Base-by-base conservation (phyloP, 176 grass and related monocot species). In the Lolium multiflorum region DNA sequence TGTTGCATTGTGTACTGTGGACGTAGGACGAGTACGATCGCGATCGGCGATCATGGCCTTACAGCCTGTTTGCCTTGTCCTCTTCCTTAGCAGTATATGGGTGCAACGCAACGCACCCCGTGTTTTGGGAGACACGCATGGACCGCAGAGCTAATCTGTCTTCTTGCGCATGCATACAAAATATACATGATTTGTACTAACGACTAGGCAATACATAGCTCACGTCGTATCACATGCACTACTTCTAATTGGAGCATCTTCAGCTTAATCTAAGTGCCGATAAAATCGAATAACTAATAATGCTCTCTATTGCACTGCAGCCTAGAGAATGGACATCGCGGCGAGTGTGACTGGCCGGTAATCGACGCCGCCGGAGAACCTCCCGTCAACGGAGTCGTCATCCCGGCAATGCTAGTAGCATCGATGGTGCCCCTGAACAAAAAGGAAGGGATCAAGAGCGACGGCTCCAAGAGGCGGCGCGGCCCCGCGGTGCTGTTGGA, bases 401-500 rank as follows among this genome's bases (percentile, higher is more conserved):
- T 15, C 24, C 13, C 4, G 31, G 39, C 51, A 11, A 54, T 41
- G 46, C 21, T 22, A 28, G 8, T 47, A 8, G 54, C 24, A 22
- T 16, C 54, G 0, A 56, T 1, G 54, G 20, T 11, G n/a, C 11
- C 9, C 4, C 16, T 22, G 14, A 38, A 46, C 38, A 71, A 6
- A 16, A 86, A 82, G 69, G 51, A 83, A n/a, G 87, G 74, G 65
- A 61, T 71, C 28, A 81, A 64, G 41, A 74, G 39, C 9, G 64
- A 79, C 17, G 25, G 73, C 25, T 16, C 20, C 50, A 95, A 82
- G 72, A 88, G 86, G 82, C 84, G 82, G 76, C 84, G 87, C 0
- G 76, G 83, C 18, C 67, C 90, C 7, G 82, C 90, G 14, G 87
- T 86, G 80, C 79, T 93, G 38, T 49, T 87, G 85, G 94, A 91